These are phyloP conservation scores for Medakamo hakoo DNA, from an alignment of 139 green algal genomes.

Conservation along the genomic window DNA sequence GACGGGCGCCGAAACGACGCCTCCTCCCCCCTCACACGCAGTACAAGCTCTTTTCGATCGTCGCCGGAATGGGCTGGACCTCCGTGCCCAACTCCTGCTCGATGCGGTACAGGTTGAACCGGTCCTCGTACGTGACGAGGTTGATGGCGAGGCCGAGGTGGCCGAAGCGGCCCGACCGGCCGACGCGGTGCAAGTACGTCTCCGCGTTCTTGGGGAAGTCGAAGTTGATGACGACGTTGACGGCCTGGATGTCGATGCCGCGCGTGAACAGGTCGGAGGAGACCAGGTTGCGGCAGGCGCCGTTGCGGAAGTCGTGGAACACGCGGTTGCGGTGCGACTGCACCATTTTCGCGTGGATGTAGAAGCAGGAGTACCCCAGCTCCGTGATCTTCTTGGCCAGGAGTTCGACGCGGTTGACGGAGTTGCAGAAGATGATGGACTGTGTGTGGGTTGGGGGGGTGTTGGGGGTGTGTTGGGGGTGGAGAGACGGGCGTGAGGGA, in stretches of 20 bases:
- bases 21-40: slow-evolving; percentile 37
- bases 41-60: slow-evolving; percentile 95
- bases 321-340: slow-evolving; percentile 95
- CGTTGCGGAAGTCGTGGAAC: slow-evolving; percentile 99
- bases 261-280: slow-evolving; percentile 31
- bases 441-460: too few relatives aligned
- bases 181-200: slow-evolving; percentile 97
- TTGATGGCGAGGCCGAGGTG: slow-evolving; percentile 97
- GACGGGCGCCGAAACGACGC: background rate
- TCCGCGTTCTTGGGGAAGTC: slow-evolving; percentile 99
- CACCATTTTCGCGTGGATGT: slow-evolving; percentile 99
- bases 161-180: slow-evolving; percentile 92
- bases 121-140: slow-evolving; percentile 96
- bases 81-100: slow-evolving; percentile 99
- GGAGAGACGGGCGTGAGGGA: slow-evolving; percentile 7
- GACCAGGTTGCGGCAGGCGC: slow-evolving; percentile 95
- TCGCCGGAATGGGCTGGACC: slow-evolving; percentile 95
- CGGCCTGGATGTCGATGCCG: slow-evolving; percentile 93
- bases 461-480: slow-evolving; percentile 95
- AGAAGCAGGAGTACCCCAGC: slow-evolving; percentile 99
- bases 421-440: slow-evolving; percentile 99
- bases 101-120: slow-evolving; percentile 95
- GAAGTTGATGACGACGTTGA: slow-evolving; percentile 99
- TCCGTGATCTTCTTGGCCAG: slow-evolving; percentile 99
- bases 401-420: slow-evolving; percentile 94